A percentile compares a stretch with the other conserved stretches of the same genome.
Conservation (phyloP, 176 grass and related monocot species). For the Eragrostis nindensis region DNA sequence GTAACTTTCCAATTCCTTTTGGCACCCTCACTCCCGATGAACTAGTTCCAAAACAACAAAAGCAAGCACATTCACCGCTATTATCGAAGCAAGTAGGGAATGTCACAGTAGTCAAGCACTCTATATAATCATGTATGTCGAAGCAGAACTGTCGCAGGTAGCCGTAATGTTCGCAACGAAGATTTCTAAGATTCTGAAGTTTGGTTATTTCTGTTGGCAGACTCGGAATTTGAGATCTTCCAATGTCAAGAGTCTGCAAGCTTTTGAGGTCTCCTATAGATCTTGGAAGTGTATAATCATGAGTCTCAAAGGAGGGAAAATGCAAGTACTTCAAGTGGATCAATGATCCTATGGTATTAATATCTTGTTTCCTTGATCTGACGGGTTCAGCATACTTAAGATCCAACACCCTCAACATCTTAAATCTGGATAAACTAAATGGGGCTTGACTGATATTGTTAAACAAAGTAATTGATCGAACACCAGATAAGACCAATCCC, state of each 20-base stretch:
- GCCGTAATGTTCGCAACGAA: no score
- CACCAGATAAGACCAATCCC: neutral
- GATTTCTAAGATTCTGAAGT: neutral
- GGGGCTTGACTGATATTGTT: no score
- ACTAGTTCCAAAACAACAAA: no score
- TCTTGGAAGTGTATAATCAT: conserved; percentile 12
- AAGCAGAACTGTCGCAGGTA: no score
- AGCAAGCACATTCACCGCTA: no score
- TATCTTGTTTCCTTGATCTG: rapidly evolving
- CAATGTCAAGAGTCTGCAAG: neutral
- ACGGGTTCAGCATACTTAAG: neutral
- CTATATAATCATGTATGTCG: no score
- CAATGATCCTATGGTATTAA: neutral
- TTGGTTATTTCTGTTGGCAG: conserved; percentile 5
- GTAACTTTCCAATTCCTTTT: conserved; percentile 12
- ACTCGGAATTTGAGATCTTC: rapidly evolving
- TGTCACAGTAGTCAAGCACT: no score
- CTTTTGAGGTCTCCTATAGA: neutral
- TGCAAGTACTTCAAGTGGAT: conserved; percentile 30
- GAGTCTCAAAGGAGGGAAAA: rapidly evolving
- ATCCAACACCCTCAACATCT: conserved; percentile 38
- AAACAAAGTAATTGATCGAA: conserved; percentile 29
- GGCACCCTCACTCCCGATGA: neutral
- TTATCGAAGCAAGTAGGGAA: no score
- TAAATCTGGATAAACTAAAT: neutral